Evolutionary conservation across 768 basidiomycete species (phyloP), one percentile per base, ranked within the genome.

Genomic region (Pisolithus sp.): DNA sequence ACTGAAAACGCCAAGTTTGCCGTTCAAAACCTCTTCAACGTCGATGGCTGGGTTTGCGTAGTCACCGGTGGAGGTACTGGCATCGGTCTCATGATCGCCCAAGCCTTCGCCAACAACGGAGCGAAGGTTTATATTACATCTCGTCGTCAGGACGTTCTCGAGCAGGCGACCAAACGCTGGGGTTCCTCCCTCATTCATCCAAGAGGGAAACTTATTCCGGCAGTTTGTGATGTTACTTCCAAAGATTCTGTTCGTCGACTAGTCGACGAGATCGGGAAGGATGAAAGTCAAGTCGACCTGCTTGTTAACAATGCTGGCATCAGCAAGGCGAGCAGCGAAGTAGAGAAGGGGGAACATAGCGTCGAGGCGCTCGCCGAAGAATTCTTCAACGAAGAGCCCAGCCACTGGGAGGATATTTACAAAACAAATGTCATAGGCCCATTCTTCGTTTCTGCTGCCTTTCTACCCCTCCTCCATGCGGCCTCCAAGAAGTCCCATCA

Each of bases 11-110:
- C 50, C 10, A 45, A 28, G 15, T 38, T 51, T 34, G 17, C 23
- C 8, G 13, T 38, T 20, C 20, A 55, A 39, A 52, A 52, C 15
- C 36, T 55, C 13, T 52, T 48, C 36, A 20, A 55, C 7, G 40
- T 52, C 23, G 36, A 52, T 18, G 46, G 50, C 31, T 45, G 38
- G 46, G 47, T 55, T 13, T 77, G 76, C 18, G 52, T 89, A 36
- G 77, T 88, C n/a, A 88, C 86, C 5, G 87, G 88, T 3, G 87
- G 89, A 23, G 79, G 83, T 28, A 82, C 83, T 34, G 87, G 74
- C n/a, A 68, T 76, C 37, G 71, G 70, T n/a, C 65, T 71, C 23
- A 71, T 75, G 73, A 75, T 74, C 37, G 66, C 72, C 2, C 66
- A 71, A 49, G 68, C 66, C 2, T 68, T 73, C 45, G 72, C 74